A percentile compares a stretch with the other conserved stretches of the same genome.
These are phyloP conservation scores for Copromyces sp. DNA, from an alignment of 495 filamentous ascomycete genomes.

Conservation along the genomic window DNA sequence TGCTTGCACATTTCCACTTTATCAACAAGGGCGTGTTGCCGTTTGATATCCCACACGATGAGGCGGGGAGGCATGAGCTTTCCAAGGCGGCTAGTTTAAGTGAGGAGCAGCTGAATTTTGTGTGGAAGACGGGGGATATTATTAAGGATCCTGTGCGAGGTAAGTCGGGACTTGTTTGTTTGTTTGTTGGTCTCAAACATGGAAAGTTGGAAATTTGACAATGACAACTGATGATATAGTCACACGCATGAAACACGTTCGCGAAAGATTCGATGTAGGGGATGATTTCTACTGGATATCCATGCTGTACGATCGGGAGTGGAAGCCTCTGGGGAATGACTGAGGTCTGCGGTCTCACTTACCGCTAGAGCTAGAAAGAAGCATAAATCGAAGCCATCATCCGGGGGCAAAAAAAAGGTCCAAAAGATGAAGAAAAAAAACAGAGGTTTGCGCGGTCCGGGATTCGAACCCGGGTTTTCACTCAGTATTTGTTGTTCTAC, in stretches of 20 bases:
- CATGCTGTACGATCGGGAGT: conserved; percentile 18
- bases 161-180: not conserved
- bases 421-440: not conserved
- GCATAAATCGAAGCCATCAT: too few species aligned
- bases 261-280: conserved; percentile 6
- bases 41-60: conserved; percentile 10
- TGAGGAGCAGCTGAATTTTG: conserved; percentile 15
- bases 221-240: not conserved
- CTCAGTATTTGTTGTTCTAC: not conserved
- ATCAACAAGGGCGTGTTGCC: conserved; percentile 28
- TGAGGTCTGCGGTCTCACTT: not conserved
- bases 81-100: conserved; percentile 15
- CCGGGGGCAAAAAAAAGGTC: too few species aligned
- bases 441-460: not conserved
- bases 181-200: not conserved
- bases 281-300: conserved; percentile 19
- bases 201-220: too few species aligned
- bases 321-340: conserved; percentile 11
- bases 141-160: conserved; percentile 8
- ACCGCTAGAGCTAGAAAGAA: too few species aligned
- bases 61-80: conserved; percentile 6
- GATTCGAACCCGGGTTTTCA: not conserved
- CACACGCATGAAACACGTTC: conserved; percentile 3
- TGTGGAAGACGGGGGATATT: conserved; percentile 11
- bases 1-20: conserved; percentile 35